A percentile compares a stretch with the other conserved stretches of the same genome.
Evolutionary conservation across 257 asterid species (phyloP).

Genomic region (Cynanchum wilfordii): DNA sequence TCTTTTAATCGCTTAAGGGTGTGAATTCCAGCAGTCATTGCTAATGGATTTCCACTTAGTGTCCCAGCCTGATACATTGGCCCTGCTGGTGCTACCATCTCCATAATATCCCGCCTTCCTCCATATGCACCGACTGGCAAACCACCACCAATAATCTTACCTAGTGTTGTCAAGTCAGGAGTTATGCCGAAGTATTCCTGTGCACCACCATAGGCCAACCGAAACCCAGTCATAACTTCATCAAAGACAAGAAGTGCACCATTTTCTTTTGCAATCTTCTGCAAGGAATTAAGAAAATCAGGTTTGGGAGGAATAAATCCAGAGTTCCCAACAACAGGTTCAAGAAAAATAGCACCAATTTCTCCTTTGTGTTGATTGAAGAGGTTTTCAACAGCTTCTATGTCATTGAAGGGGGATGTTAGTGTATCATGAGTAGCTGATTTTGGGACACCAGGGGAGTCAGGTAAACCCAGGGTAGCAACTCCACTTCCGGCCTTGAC

Average conservation of each 20-base stretch:
- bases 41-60: conserved; percentile 92
- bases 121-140: conserved; percentile 99
- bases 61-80: conserved; percentile 99
- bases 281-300: conserved; percentile 61
- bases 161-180: conserved; percentile 94
- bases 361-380: conserved; percentile 76
- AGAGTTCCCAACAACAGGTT: conserved; percentile 93
- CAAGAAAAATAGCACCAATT: conserved; percentile 73
- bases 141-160: conserved; percentile 98
- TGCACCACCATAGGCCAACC: conserved; percentile 90
- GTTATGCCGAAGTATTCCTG: conserved; percentile 91
- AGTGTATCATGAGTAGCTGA: conserved; percentile 66
- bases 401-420: conserved; percentile 79
- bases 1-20: conserved; percentile 74
- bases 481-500: conserved; percentile 99
- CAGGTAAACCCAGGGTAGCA: conserved; percentile 95
- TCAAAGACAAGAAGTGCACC: conserved; percentile 76
- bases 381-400: conserved; percentile 53
- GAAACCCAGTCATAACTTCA: conserved; percentile 96
- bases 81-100: conserved; percentile 99
- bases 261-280: conserved; percentile 53
- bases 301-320: conserved; percentile 82
- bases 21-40: conserved; percentile 98
- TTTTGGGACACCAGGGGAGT: conserved; percentile 97
- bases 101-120: conserved; percentile 94